Evolutionary conservation across 768 basidiomycete genomes (phyloP), one percentile per base, ranked within the genome.

Genomic region (Mycena chlorophos): DNA sequence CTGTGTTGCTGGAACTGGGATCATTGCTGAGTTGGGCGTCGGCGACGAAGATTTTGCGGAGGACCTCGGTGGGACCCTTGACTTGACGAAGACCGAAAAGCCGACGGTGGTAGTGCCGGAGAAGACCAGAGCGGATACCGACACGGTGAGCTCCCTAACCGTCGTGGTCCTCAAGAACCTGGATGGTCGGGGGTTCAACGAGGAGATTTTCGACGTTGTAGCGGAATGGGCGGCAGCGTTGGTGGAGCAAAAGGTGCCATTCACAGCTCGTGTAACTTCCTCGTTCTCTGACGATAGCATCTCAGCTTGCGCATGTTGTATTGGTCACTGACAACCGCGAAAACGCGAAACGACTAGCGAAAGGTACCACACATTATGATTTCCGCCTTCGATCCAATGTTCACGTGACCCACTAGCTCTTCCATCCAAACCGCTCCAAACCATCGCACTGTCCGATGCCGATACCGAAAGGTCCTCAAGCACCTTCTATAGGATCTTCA

Each of bases 281-380:
- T 20, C 8, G 29, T 23, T 30, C 46, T 43, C n/a, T 42, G 13
- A 8, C 40, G 40, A 42, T 37, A 43, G n/a, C 39, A 25, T 38
- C 37, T 22, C 57, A 94, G 91, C 76, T 92, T 54, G 96, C 96
- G 0, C 95, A 98, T 70, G 93, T 97, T 43, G 76, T 99, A 46
- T 84, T 98, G 29, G 74, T 94, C 40, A 91, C 91, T 63, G 92
- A 98, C 67, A 94, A 93, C 62, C 83, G 89, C 25, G 93, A 94
- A 63, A 89, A 95, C 54, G 78, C 85, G 1, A 97, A 93, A 67
- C 77, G 82, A n/a, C 73, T 98, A 5, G 85, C 91, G 0, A 89
- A 88, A 78, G 88, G 92, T 89, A 63, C 17, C 59, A 42, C 27
- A 10, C 34, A 12, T 30, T 8, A 45, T 4, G 26, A 28, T 46